Conservation (phyloP, 1,284 basidiomycete genomes). For the Volvariella volvacea region DNA sequence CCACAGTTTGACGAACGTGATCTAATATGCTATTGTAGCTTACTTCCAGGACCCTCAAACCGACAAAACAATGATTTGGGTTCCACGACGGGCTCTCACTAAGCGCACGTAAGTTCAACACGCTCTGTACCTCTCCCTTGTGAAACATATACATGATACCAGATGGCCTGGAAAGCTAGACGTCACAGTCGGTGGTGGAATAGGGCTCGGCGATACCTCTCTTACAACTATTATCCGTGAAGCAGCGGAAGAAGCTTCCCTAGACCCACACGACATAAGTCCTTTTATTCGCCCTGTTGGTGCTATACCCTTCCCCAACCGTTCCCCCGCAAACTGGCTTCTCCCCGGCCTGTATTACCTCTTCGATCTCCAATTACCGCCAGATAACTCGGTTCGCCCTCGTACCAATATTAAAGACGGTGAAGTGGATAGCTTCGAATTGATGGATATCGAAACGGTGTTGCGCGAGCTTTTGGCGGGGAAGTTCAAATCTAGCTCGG, state of each 20-base stretch:
- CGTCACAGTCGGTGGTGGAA: slow-evolving; percentile 37
- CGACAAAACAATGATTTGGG: slow-evolving; percentile 25
- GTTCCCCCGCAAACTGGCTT: slow-evolving; percentile 31
- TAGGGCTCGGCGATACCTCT: slow-evolving; percentile 28
- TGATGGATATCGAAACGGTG: slow-evolving; percentile 28
- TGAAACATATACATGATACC: background rate
- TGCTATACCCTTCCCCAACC: slow-evolving; percentile 31
- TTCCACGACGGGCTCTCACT: slow-evolving; percentile 30
- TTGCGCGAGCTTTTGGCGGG: slow-evolving; percentile 30
- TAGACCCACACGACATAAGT: slow-evolving; percentile 25
- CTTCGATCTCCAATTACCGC: slow-evolving; percentile 32
- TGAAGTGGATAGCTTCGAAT: slow-evolving; percentile 34
- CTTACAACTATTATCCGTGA: slow-evolving; percentile 30
- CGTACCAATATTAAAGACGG: slow-evolving; percentile 29
- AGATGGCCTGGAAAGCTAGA: slow-evolving; percentile 37
- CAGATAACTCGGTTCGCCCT: slow-evolving; percentile 24
- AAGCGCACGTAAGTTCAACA: slow-evolving; percentile 31
- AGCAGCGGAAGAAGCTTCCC: slow-evolving; percentile 32
- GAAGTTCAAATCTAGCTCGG: slow-evolving; percentile 50
- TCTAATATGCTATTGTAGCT: slow-evolving; percentile 9
- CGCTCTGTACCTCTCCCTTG: background rate
- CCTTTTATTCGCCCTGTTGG: slow-evolving; percentile 23
- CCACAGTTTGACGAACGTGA: background rate
- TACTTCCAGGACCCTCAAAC: slow-evolving; percentile 18
- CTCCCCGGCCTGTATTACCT: slow-evolving; percentile 36